Base-by-base conservation (phyloP, 257 asterid species). In the Paulownia fortunei region DNA sequence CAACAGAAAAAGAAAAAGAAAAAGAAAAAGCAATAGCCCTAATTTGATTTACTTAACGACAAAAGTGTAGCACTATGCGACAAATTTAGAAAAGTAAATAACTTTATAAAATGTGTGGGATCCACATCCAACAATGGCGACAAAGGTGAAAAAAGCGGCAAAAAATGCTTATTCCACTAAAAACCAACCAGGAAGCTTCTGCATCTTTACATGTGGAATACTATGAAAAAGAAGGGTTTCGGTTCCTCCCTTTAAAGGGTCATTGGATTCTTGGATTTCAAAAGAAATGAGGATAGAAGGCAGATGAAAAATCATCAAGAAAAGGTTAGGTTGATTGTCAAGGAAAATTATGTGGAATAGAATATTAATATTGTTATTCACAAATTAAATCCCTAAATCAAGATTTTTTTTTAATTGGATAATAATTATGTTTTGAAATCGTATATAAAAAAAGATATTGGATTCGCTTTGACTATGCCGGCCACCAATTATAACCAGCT, bases 261-360 rank as follows among this genome's bases (percentile, higher is more conserved):
- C 74, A 36, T 76, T 41, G 69, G 60, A 64, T 72, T 39, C 80
- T 79, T 60, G 27, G 11, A 26, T 54, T 44, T 58, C 41, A 32
- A 54, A 15, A 5, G 6, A 3, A 23, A 16, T 46, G 11, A 70
- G 18, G 10, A 55, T 12, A 11, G 16, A 23, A 52, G n/a, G 36
- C 36, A 30, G 36, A 30, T 30, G 30, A n/a, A 1, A 26, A 58
- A 11, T 0, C n/a, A 24, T 0, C 2, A 68, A 7, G 16, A 47
- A 46, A 13, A 70, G 0, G 59, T 0, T 9, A 8, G 5, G 1
- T 54, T 26, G 39, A 37, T 10, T 12, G 13, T 41, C 36, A 30
- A 30, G 36, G 4, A 30, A 30, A 30, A n/a, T n/a, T n/a, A n/a
- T n/a, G n/a, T n/a, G n/a, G n/a, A n/a, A n/a, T 41, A 7, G 47